These are phyloP conservation scores for Eucalyptus cloeziana DNA, from an alignment of 345 rosid genomes.

Conservation along the genomic window DNA sequence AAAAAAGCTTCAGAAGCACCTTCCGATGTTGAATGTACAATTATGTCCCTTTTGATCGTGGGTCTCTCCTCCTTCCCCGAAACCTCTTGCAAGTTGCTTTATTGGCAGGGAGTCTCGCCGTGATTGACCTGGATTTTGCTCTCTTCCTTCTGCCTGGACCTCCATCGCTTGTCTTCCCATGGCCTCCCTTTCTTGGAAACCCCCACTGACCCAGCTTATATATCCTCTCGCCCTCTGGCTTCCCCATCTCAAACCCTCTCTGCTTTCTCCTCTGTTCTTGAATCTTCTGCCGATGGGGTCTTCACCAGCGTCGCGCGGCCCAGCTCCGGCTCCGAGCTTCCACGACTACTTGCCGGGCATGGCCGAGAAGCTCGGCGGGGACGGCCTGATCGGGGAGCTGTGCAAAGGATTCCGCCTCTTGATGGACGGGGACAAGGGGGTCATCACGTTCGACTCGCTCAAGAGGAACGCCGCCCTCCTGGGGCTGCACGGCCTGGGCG, in stretches of 20 bases:
- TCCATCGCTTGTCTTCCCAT: neutral
- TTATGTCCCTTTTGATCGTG: neutral
- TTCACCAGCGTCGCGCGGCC: neutral
- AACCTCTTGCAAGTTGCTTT: neutral
- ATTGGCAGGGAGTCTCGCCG: neutral
- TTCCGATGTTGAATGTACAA: neutral
- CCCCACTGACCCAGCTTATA: neutral
- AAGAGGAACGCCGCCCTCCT: conserved; percentile 26
- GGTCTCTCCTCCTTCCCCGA: neutral
- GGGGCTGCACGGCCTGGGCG: conserved; percentile 19
- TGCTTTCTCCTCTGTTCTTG: neutral
- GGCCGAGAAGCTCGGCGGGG: conserved; percentile 31
- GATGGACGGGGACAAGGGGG: conserved; percentile 26
- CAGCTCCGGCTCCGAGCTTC: neutral
- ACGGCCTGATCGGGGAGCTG: conserved; percentile 34
- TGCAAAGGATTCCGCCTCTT: conserved; percentile 31
- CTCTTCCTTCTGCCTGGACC: neutral
- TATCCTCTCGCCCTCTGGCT: neutral
- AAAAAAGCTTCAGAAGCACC: neutral
- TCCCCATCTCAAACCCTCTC: neutral
- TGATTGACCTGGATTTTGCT: neutral
- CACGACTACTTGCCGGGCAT: conserved; percentile 34
- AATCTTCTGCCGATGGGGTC: neutral
- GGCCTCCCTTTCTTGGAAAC: neutral
- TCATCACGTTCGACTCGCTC: conserved; percentile 35